Percentiles rank a stretch among this genome's conserved stretches.
phyloP scores from a whole-genome alignment of 1,284 basidiomycete genomes.

The Leccinum fallax region DNA sequence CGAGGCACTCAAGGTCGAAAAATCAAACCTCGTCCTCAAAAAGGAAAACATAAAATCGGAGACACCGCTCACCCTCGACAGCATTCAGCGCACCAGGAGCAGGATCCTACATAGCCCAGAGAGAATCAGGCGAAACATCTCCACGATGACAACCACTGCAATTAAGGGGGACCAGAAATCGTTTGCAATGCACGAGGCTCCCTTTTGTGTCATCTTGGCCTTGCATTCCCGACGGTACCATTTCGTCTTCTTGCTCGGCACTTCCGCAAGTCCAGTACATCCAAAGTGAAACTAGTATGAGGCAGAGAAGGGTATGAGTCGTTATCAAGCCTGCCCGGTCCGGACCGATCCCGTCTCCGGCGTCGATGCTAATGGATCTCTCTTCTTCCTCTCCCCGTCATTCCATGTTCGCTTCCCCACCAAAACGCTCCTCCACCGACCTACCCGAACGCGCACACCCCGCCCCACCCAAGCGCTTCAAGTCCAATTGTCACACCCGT shows the following conservation, averaged over 20 bases:
- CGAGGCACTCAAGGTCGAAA: conserved; percentile 71
- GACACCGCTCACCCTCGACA: conserved; percentile 55
- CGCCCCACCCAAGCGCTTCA: conserved; percentile 46
- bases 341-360: background rate
- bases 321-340: conserved; percentile 36
- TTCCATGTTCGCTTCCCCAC: conserved; percentile 41
- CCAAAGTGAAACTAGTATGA: conserved; percentile 66
- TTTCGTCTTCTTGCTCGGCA: conserved; percentile 57
- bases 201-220: conserved; percentile 32
- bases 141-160: conserved; percentile 64
- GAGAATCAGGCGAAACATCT: conserved; percentile 78
- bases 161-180: conserved; percentile 59
- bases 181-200: conserved; percentile 59
- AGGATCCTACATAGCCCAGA: conserved; percentile 89
- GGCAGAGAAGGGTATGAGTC: too few relatives aligned
- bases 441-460: conserved; percentile 37
- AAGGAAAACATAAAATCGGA: conserved; percentile 67
- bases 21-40: conserved; percentile 56
- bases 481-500: conserved; percentile 31
- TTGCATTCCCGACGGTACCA: conserved; percentile 78
- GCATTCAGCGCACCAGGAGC: conserved; percentile 59
- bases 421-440: conserved; percentile 50
- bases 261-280: conserved; percentile 65
- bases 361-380: conserved; percentile 11
- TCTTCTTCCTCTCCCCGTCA: conserved; percentile 19